Percentiles rank a stretch among this genome's conserved stretches.
Conservation (phyloP, 208 protist genomes). For the Sergeia podlipaevii region DNA sequence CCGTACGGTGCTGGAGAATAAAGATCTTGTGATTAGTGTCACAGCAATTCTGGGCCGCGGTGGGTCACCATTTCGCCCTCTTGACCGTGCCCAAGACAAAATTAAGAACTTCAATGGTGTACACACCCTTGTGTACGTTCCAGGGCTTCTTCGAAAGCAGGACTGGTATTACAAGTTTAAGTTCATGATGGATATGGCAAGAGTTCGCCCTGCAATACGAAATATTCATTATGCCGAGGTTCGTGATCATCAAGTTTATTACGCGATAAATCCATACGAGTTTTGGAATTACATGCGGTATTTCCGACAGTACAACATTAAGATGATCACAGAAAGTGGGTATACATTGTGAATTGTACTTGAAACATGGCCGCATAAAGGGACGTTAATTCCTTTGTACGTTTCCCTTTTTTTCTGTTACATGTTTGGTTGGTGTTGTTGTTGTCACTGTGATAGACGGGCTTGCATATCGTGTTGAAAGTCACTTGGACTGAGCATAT, state of each 20-base stretch:
- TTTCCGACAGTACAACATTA: constrained; percentile 81
- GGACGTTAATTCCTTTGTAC: too few relatives aligned
- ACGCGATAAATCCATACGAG: constrained; percentile 86
- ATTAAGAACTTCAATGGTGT: constrained; percentile 80
- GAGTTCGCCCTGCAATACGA: constrained; percentile 57
- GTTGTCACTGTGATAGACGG: too few relatives aligned
- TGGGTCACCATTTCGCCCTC: constrained; percentile 68
- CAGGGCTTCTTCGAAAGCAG: constrained; percentile 73
- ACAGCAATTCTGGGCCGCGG: constrained; percentile 70
- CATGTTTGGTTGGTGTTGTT: too few relatives aligned
- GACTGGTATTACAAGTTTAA: constrained; percentile 92
- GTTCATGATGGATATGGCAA: constrained; percentile 84
- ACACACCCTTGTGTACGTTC: constrained; percentile 77
- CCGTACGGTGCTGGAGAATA: constrained; percentile 70
- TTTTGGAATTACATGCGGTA: constrained; percentile 90
- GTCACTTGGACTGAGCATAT: too few relatives aligned
- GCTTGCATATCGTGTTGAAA: too few relatives aligned
- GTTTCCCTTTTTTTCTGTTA: too few relatives aligned
- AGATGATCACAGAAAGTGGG: constrained; percentile 73
- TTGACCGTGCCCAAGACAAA: constrained; percentile 70
- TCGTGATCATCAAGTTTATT: constrained; percentile 84
- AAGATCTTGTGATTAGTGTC: constrained; percentile 69
- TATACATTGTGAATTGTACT: constrained; percentile 24
- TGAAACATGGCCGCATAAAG: too few relatives aligned
- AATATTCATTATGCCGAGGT: constrained; percentile 89